These are phyloP conservation scores for Leishmania aethiopica DNA, from an alignment of 208 protist species.

Conservation along the genomic window DNA sequence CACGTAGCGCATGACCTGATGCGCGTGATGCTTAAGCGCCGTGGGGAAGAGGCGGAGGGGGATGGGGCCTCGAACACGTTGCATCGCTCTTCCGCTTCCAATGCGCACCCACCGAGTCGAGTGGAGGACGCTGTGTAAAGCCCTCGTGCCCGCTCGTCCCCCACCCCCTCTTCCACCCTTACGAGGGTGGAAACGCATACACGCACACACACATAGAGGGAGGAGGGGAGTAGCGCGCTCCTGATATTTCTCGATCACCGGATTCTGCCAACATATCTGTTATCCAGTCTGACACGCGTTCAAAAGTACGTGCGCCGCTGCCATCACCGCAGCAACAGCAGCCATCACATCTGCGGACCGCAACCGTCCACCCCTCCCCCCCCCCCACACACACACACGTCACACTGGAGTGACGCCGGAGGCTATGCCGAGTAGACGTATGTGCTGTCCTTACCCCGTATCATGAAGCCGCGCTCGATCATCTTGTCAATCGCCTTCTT, in stretches of 20 bases:
- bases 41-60: neutral
- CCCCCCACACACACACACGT: neutral
- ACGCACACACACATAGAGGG: neutral
- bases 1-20: neutral
- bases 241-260: neutral
- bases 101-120: neutral
- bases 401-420: neutral
- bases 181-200: neutral
- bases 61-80: neutral
- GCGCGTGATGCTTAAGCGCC: neutral
- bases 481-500: conserved; percentile 95
- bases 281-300: neutral
- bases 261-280: neutral
- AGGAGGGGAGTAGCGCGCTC: neutral
- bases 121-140: neutral
- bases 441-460: conserved; percentile 63
- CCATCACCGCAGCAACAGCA: neutral
- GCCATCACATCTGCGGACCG: neutral
- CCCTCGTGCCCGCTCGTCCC: neutral
- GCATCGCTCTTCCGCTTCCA: neutral
- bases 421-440: conserved; percentile 94
- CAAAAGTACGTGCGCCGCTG: neutral
- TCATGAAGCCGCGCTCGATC: conserved; percentile 95
- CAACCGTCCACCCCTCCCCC: neutral
- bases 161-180: neutral